Evolutionary conservation across 306 rosid genomes (phyloP).

Genomic region (Medicago truncatula): MtrunA17r5.0-ANR NC_053048.1:36324001-36324500

Average conservation of each 20-base stretch:
- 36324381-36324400: conserved; percentile 66
- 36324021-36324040: too few species aligned
- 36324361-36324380: conserved; percentile 61
- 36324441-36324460: conserved; percentile 19
- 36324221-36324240: conserved; percentile 79
- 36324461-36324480: conserved; percentile 29
- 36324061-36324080: neutral
- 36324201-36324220: conserved; percentile 40
- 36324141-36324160: conserved; percentile 6
- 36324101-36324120: conserved; percentile 1
- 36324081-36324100: neutral
- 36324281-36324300: conserved; percentile 85
- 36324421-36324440: conserved; percentile 36
- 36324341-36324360: conserved; percentile 88
- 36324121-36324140: conserved; percentile 12
- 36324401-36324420: conserved; percentile 28
- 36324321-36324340: conserved; percentile 78
- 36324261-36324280: conserved; percentile 78
- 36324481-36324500: conserved; percentile 21
- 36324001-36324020: too few species aligned
- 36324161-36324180: conserved; percentile 12
- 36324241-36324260: conserved; percentile 89
- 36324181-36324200: conserved; percentile 18
- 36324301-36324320: conserved; percentile 82
- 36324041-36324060: neutral